Base-by-base conservation (phyloP, 352 stramenopile species). In the Pythium phragmiticola region DNA sequence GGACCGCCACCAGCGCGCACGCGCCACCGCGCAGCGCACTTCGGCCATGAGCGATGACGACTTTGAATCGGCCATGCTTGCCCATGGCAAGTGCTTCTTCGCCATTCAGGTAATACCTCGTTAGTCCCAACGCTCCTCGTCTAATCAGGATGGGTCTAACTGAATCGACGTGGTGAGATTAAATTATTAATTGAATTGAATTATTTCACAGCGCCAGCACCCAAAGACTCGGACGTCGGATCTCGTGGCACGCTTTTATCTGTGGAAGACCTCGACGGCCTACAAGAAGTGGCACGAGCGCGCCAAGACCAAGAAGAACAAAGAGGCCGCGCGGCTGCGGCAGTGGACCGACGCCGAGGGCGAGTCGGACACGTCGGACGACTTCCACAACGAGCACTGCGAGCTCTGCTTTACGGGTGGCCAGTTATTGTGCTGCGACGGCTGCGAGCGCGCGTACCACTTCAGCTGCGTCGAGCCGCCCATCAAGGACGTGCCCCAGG, bases 361-460 rank as follows among this genome's bases (percentile, higher is more conserved):
- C 28, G 54, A 74, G 52, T 74, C 64, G 46, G 66, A 78, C 26
- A 66, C 53, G 7, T 57, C 72, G n/a, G 66, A 74, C 42, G 66
- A 74, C 42, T 87, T 86, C 57, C 80, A 90, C 66, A 83, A 89
- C 47, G 66, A 78, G 42, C 73, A 76, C 54, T 91, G 82, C 39
- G 82, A 87, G 53, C 55, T 89, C 23, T 91, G 82, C 63, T 81
- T 74, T 42, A 88, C 82, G 16, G 81, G 80, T 17, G 81, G 82
- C 23, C 76, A 81, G 58, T 42, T 91, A 36, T 69, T 89, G 9
- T 89, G 78, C 58, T 91, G 82, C 33, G 77, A 90, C 42, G 82
- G 82, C 47, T 91, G 82, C 62, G 60, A 82, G 43, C 82, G 82
- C 54, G 80, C 82, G 30, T 91, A 84, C 49, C 82, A 91, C 48